Evolutionary conservation across 1,139 yeast genomes (phyloP).

Genomic region (Suhomyces chickasaworum): DNA sequence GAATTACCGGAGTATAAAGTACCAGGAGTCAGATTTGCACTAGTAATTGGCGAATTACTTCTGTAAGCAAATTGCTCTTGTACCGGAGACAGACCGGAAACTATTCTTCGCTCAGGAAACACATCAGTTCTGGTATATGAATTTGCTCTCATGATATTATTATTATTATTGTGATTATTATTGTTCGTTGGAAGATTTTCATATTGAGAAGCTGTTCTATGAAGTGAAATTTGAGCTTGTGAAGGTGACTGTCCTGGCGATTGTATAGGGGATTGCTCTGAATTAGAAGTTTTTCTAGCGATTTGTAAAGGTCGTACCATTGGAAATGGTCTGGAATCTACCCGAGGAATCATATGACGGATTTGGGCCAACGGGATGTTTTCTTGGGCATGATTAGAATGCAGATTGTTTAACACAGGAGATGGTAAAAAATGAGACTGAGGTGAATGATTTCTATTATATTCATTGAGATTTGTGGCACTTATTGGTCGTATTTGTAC

Average conservation of each 20-base stretch:
- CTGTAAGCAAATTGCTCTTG: not conserved
- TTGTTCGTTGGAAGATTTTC: not conserved
- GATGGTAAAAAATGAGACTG: conserved; percentile 3
- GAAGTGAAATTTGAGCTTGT: not conserved
- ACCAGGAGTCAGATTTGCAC: not conserved
- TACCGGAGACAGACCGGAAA: not conserved
- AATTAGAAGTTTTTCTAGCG: not conserved
- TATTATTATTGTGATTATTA: too few species aligned
- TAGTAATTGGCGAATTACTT: not conserved
- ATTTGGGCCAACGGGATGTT: conserved; percentile 5
- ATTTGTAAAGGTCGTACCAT: not conserved
- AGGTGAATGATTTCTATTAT: not conserved
- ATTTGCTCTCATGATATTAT: not conserved
- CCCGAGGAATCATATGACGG: not conserved
- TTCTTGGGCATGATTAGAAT: not conserved
- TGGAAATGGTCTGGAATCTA: not conserved
- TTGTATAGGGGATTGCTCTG: not conserved
- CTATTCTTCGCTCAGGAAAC: not conserved
- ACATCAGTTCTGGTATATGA: not conserved
- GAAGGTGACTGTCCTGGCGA: conserved; percentile 1
- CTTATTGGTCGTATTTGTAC: conserved; percentile 1
- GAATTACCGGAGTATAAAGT: not conserved
- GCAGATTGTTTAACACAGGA: not conserved
- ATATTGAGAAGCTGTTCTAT: not conserved
- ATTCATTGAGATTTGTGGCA: not conserved